Evolutionary conservation across 805 yeast species (phyloP), one percentile per base, ranked within the genome.

Genomic region (Ogataea polymorpha): DNA sequence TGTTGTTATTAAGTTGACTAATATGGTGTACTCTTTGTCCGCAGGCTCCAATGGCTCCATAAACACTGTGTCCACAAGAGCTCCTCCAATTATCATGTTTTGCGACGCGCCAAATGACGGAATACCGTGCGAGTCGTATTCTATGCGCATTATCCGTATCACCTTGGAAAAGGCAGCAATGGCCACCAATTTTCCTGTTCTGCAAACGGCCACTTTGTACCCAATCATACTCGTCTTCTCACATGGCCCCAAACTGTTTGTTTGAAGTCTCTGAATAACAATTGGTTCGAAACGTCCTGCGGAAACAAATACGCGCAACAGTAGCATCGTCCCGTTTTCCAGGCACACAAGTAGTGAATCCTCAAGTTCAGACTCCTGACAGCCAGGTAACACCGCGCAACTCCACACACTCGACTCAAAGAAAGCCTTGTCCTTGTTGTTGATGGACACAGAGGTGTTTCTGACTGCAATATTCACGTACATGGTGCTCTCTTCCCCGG

Each of bases 301-400:
- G 6, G 37, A 30, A 2, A 36, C 23, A 4, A 35, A 41, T 2
- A 61, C 42, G 25, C 62, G 49, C 6, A 59, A 30, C 8, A 59
- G 13, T 10, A 59, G 26, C 3, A 58, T 23, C 23, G 38, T 41
- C 2, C 62, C 62, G 2, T 53, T 39, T 8, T 46, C 35, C 32
- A 59, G 38, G 11, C 53, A 43, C 3, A 60, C 35, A 8, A 63
- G 14, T 6, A 65, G 27, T 1, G 59, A 47, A 37, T 63, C 67
- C 38, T 57, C 63, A 10, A 30, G 39, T 13, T 41, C 31, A 5
- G 58, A 49, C 6, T 38, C 34, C 10, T 36, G 42, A 15, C 48
- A 50, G 1, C 58, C 54, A 7, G 53, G 54, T 1, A 62, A 39
- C 5, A 58, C 50, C 10, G 53, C 46, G 2, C 63, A 54, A 18